Conservation (phyloP, 179 eudicot species). For the Beta lomatogona region DNA sequence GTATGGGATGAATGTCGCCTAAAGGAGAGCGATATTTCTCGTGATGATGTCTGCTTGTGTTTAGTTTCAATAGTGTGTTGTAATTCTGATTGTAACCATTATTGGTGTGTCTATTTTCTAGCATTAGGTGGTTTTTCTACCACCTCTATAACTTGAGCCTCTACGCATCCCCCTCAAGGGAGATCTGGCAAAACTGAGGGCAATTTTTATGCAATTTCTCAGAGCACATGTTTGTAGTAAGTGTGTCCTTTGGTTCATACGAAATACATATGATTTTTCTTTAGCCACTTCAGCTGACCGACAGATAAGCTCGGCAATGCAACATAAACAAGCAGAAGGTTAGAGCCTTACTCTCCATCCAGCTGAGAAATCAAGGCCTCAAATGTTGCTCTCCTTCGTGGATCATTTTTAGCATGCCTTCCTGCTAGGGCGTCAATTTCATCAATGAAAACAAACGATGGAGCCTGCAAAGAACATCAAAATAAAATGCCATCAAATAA, state of each 20-base stretch:
- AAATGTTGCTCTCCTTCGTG: slow-evolving; percentile 79
- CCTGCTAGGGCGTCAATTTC: slow-evolving; percentile 98
- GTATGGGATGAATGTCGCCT: no score
- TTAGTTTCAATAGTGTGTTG: no score
- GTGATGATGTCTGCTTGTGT: no score
- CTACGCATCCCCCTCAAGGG: background rate
- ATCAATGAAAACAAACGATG: slow-evolving; percentile 85
- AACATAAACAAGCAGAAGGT: background rate
- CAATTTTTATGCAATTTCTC: background rate
- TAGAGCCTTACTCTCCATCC: slow-evolving; percentile 84
- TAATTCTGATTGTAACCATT: no score
- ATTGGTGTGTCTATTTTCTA: no score
- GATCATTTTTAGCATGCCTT: slow-evolving; percentile 83
- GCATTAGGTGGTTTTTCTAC: background rate
- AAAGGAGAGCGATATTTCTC: no score
- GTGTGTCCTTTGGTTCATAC: background rate
- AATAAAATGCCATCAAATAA: background rate
- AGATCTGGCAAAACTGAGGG: background rate
- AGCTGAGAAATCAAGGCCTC: slow-evolving; percentile 83
- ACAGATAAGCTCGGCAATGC: background rate
- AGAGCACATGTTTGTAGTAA: background rate
- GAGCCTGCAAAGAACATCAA: slow-evolving; percentile 59
- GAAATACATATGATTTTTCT: background rate
- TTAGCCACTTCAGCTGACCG: background rate
- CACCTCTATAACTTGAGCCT: background rate